Evolutionary conservation across 257 asterid genomes (phyloP), one percentile per base, ranked within the genome.

Genomic region (Pogostemon cablin): DNA sequence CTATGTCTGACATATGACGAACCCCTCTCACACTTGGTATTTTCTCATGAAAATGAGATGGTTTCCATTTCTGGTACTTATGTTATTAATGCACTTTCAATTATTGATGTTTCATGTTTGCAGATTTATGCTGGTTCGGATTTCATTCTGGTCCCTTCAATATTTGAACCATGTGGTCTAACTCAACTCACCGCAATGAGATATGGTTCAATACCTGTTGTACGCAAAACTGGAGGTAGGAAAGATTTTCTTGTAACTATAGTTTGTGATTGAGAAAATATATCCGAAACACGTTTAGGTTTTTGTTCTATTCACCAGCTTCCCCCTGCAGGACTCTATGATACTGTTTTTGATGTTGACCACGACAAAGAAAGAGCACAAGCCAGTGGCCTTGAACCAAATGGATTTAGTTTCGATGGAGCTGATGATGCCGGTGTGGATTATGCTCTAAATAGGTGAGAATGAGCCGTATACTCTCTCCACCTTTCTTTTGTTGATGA

Each of bases 151-250:
- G 96, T 91, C 78, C 98, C 99, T 77, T 95, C 99, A 35, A 86
- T 95, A 76, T 95, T 90, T 76, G 99, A 95, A 85, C 99, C 99
- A 62, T 95, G 99, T 78, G 99, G 99, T 72, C 90, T 95, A 67
- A 95, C 99, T 70, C 99, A 95, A 84, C 99, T 95, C 85, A 86
- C 90, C 9, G 98, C 99, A 57, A 88, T 95, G 99, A 88, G 99
- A 95, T 95, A 85, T 42, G 98, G 99, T 58, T 86, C 98, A 7
- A 83, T 95, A 63, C 96, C 99, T 12, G 83, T 91, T n/a, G 99
- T 90, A 66, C 98, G 98, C 72, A 91, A 87, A 88, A 95, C 99
- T 72, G 99, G 99, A 86, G 99, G 99, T 91, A 46, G 74, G 81
- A 48, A 41, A 7, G 44, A 41, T 73, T 15, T 57, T 57, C 15